Evolutionary conservation across 2,329 filamentous ascomycete species (phyloP).

Genomic region (Nemania sp.): DNA sequence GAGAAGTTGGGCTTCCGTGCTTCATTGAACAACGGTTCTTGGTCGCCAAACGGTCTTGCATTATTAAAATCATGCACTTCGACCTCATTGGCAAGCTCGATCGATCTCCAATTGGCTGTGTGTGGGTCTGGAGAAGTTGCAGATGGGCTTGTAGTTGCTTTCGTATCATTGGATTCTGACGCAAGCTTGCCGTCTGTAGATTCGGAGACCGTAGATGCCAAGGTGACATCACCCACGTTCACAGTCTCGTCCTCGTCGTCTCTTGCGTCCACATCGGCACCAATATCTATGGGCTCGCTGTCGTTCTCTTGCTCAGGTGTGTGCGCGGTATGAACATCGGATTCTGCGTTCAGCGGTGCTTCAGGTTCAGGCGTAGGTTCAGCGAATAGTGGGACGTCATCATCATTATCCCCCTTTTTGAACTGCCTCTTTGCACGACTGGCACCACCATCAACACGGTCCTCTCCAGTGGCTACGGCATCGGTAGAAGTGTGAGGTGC

Average conservation of each 20-base stretch:
- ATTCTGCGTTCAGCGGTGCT: conserved; percentile 37
- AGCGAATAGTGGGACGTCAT: conserved; percentile 77
- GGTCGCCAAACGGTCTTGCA: conserved; percentile 53
- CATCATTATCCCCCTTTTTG: conserved; percentile 60
- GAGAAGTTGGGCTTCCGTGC: conserved; percentile 63
- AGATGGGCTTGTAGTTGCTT: conserved; percentile 57
- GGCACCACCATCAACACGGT: conserved; percentile 66
- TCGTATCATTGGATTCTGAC: conserved; percentile 41
- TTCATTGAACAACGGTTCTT: conserved; percentile 44
- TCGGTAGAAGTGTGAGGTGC: conserved; percentile 31
- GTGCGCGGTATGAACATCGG: conserved; percentile 23
- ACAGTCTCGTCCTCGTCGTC: conserved; percentile 48
- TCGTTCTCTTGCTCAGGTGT: conserved; percentile 12
- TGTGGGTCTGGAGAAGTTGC: conserved; percentile 55
- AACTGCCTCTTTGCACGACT: conserved; percentile 73
- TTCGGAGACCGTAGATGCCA: conserved; percentile 59
- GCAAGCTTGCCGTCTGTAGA: conserved; percentile 52
- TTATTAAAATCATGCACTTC: conserved; percentile 57
- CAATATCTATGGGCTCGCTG: conserved; percentile 41
- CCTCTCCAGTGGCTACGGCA: conserved; percentile 51
- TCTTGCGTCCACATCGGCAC: conserved; percentile 35
- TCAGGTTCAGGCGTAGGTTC: conserved; percentile 48
- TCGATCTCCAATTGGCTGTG: conserved; percentile 59
- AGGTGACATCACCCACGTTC: conserved; percentile 51
- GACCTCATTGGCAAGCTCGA: conserved; percentile 58